Percentiles rank a stretch among this genome's conserved stretches.
Evolutionary conservation across 2,329 filamentous ascomycete species (phyloP).

Genomic region (Fusarium brevicatenulatum): DNA sequence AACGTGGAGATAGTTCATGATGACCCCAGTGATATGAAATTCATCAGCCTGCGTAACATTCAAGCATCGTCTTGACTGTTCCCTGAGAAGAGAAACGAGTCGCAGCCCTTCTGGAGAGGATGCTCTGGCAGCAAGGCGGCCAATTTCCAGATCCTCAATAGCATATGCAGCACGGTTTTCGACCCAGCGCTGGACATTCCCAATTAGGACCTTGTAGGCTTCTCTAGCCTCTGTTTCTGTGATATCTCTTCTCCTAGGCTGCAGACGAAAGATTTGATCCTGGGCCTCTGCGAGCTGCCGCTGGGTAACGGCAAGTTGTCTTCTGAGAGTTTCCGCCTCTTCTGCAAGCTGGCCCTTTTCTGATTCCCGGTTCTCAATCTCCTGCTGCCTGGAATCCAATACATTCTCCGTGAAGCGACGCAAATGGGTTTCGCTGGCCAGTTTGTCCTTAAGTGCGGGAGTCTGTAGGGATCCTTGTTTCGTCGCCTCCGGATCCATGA

Average conservation of each 20-base stretch:
- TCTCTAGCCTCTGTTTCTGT: conserved; percentile 51
- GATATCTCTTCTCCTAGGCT: conserved; percentile 49
- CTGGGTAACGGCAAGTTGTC: conserved; percentile 46
- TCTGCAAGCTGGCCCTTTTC: conserved; percentile 44
- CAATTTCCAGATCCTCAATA: conserved; percentile 48
- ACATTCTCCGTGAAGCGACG: conserved; percentile 51
- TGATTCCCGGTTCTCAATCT: conserved; percentile 47
- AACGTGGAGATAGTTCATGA: conserved; percentile 53
- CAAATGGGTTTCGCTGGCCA: conserved; percentile 48
- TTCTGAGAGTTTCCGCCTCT: conserved; percentile 46
- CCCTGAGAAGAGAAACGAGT: conserved; percentile 49
- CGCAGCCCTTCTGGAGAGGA: conserved; percentile 43
- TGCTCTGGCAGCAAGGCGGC: conserved; percentile 41
- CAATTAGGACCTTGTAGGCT: conserved; percentile 47
- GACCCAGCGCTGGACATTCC: conserved; percentile 51
- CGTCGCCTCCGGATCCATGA: conserved; percentile 34
- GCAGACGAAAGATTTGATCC: conserved; percentile 48
- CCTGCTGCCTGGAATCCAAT: conserved; percentile 50
- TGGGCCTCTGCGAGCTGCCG: conserved; percentile 47
- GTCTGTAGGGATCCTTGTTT: conserved; percentile 23
- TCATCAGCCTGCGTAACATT: conserved; percentile 48
- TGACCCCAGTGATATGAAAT: conserved; percentile 49
- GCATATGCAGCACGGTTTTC: conserved; percentile 47
- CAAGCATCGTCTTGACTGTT: conserved; percentile 49
- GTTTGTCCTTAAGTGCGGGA: conserved; percentile 39